Evolutionary conservation across 1,284 basidiomycete genomes (phyloP), one percentile per base, ranked within the genome.

Genomic region (Leucoagaricus sp.): DNA sequence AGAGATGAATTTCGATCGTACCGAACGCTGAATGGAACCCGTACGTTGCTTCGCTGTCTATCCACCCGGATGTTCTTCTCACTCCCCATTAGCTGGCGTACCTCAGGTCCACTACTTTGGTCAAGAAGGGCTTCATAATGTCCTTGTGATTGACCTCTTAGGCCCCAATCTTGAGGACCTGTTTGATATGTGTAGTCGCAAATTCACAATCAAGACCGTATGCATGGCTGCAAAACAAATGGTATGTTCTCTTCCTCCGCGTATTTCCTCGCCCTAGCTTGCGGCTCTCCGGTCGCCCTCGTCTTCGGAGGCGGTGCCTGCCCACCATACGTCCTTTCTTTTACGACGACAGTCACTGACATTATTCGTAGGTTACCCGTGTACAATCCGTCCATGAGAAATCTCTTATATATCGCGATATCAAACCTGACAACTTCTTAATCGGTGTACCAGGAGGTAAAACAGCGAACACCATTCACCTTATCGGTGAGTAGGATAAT

Each of bases 141-240:
- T 91, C 57, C 83, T 98, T 55, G 96, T 98, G 68, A 98, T 99
- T 63, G 96, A 99, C 76, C 81, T 99, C 29, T 83, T 99, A 7
- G 97, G 96, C 4, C 96, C 96, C 1, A 96, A 94, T 66, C 79
- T 99, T 41, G 96, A 98, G 74, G 96, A 98, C 69, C 81, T 98
- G 34, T 98, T 98, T 69, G 96, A 98, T 74, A 95, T 98, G 93
- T 98, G 96, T 71, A 87, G 89, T n/a, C 87, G 96, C 64, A 98
- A 97, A 74, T 98, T 98, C 75, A 86, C 85, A 59, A 88, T 96
- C 74, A 98, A 98, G 83, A 98, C 96, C 0, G 97, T 98, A 33
- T 96, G 95, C 73, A 96, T 99, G 96, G 91, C 93, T 55, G 96
- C 96, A 28, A 96, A 93, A 73, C 96, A 99, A 75, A 98, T 99